Conservation (phyloP, 345 rosid genomes). For the Salix purpurea region DNA sequence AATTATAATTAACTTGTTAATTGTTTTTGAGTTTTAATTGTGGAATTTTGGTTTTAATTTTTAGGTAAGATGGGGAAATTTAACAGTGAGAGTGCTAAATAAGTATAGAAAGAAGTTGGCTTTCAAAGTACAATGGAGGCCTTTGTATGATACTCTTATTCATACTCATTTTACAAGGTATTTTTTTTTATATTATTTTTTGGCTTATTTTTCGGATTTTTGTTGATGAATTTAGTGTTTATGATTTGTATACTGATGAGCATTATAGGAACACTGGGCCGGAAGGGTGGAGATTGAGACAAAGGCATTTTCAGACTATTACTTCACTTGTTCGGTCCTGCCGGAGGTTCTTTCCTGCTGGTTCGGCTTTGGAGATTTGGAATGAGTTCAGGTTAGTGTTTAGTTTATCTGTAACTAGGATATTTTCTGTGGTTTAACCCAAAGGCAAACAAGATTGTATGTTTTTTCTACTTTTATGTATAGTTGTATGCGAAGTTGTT, state of each 20-base stretch:
- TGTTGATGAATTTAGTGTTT: not conserved
- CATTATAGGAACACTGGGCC: slow-evolving; percentile 83
- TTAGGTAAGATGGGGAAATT: slow-evolving; percentile 96
- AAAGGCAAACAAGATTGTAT: not conserved
- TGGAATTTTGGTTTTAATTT: slow-evolving; percentile 17
- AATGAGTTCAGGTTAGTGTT: slow-evolving; percentile 74
- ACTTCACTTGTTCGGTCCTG: slow-evolving; percentile 85
- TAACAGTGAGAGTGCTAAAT: slow-evolving; percentile 70
- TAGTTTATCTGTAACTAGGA: not conserved
- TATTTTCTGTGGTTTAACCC: not conserved
- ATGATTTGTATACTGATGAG: not conserved
- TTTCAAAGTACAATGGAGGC: slow-evolving; percentile 80
- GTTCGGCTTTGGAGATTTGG: slow-evolving; percentile 94
- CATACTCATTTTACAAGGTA: slow-evolving; percentile 87
- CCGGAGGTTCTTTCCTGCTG: slow-evolving; percentile 77
- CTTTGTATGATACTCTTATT: slow-evolving; percentile 78
- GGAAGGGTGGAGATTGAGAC: slow-evolving; percentile 96
- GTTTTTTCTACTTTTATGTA: not conserved
- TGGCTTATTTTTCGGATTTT: not conserved
- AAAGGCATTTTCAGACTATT: slow-evolving; percentile 78
- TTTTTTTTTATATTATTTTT: not conserved
- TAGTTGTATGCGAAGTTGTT: not conserved
- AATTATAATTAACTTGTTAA: not conserved
- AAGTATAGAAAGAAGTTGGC: slow-evolving; percentile 71
- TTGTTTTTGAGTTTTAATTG: slow-evolving; percentile 10